Conservation (phyloP, 2,329 filamentous ascomycete species). For the Ceratocystiopsis sp. region DNA sequence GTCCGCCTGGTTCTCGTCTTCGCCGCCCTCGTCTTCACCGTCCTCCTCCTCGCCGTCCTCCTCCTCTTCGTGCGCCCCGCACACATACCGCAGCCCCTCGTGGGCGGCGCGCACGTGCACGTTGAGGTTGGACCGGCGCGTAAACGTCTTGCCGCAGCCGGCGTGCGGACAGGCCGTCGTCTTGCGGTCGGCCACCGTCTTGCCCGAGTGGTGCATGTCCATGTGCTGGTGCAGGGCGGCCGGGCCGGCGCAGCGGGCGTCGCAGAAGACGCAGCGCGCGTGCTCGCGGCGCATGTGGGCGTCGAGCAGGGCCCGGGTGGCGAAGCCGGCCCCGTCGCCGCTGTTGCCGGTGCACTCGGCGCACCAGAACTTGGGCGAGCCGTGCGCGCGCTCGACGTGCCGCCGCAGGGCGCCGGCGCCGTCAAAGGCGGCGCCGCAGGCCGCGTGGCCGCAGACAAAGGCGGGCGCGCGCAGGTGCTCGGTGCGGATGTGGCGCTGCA, state of each 20-base stretch:
- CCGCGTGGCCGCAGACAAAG: conserved; percentile 45
- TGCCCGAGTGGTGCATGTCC: conserved; percentile 56
- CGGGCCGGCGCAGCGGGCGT: conserved; percentile 46
- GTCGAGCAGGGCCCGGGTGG: conserved; percentile 53
- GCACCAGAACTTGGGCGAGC: conserved; percentile 57
- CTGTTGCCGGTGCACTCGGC: conserved; percentile 41
- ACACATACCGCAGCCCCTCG: conserved; percentile 61
- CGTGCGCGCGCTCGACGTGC: conserved; percentile 56
- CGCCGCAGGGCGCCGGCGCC: conserved; percentile 52
- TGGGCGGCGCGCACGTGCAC: conserved; percentile 66
- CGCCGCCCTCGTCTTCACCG: neutral
- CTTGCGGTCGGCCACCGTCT: conserved; percentile 44
- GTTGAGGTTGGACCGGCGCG: conserved; percentile 66
- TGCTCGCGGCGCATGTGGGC: conserved; percentile 59
- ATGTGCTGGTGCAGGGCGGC: conserved; percentile 59
- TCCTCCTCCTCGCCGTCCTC: neutral
- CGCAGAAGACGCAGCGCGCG: conserved; percentile 59
- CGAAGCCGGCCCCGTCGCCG: conserved; percentile 34
- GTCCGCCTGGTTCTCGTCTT: neutral
- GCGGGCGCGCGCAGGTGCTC: conserved; percentile 58
- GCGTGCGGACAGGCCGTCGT: conserved; percentile 47
- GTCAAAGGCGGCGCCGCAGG: conserved; percentile 55
- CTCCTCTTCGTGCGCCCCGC: conserved; percentile 28
- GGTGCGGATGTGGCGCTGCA: conserved; percentile 65
- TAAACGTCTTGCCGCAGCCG: conserved; percentile 62